Base-by-base conservation (phyloP, 2,329 filamentous ascomycete genomes). In the Lomentospora prolificans region DNA sequence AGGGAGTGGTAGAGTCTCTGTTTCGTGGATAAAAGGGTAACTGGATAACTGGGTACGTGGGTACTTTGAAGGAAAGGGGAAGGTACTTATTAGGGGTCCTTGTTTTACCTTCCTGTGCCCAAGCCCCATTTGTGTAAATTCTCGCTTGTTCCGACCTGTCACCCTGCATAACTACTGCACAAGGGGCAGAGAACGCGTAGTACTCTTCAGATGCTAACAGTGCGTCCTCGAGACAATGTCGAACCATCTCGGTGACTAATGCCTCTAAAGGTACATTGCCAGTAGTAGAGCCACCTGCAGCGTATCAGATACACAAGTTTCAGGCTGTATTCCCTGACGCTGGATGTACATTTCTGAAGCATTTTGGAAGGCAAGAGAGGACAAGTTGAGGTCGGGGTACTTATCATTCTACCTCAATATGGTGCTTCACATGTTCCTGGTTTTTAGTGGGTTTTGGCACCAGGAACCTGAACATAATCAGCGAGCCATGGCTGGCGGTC, bases 11-110 rank as follows among this genome's bases (percentile, higher is more conserved):
- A 52, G 27, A 30, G 27, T 52, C 28, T 33, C 50, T 55, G 53
- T 55, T 55, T 51, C 44, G 53, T 41, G 53, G 53, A 39, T 50
- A 55, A 55, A 55, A 55, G 14, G 24, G 53, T 24, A 22, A 31
- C 41, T 55, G 44, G 17, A 53, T n/a, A 41, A 28, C 10, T 17
- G 9, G 48, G 24, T 53, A 33, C 41, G 39, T 17, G 28, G 44
- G 44, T 17, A 48, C 44, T 25, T 48, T 27, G 30, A 24, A 24
- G 53, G 50, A 52, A 14, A 33, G 9, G 50, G 9, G 50, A 30
- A 27, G 25, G 50, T 17, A 51, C 24, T 51, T 51, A 41, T n/a
- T n/a, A n/a, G 12, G 36, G 36, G 36, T 41, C 36, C n/a, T 17
- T 41, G 36, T 17, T 41, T 14, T 41, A 17, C 36, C n/a, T 41